Conservation (phyloP, 768 basidiomycete genomes). For the Termitomyces sp. region DNA sequence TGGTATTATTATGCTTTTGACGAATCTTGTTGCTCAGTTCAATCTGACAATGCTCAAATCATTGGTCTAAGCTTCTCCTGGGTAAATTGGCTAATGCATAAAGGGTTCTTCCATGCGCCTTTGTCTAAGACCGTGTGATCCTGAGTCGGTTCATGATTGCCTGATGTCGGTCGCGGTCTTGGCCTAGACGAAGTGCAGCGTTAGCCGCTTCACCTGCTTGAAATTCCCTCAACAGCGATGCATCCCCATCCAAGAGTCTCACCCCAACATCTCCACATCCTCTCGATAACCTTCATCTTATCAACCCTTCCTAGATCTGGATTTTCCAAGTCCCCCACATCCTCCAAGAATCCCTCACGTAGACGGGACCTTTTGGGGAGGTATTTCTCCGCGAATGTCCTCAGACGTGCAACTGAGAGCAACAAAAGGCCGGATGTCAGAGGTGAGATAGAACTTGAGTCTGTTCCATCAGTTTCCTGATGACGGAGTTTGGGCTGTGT, state of each 20-base stretch:
- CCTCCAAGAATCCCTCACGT: slow-evolving; percentile 81
- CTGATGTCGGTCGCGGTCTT: background rate
- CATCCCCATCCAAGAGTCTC: slow-evolving; percentile 59
- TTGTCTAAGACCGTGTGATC: background rate
- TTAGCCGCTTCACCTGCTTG: slow-evolving; percentile 1
- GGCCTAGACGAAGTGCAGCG: background rate
- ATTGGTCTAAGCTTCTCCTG: background rate
- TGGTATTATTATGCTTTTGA: background rate
- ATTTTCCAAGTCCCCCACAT: slow-evolving; percentile 81
- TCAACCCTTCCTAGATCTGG: slow-evolving; percentile 63
- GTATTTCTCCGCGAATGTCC: slow-evolving; percentile 57
- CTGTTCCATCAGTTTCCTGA: slow-evolving; percentile 8
- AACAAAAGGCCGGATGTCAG: slow-evolving; percentile 73
- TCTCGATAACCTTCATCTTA: slow-evolving; percentile 74
- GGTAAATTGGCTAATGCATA: background rate
- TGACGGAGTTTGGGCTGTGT: slow-evolving; percentile 35
- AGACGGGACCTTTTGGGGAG: slow-evolving; percentile 60
- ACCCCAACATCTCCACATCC: slow-evolving; percentile 92
- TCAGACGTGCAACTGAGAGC: slow-evolving; percentile 65
- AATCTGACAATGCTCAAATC: background rate
- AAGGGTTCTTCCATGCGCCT: background rate
- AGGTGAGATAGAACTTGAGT: slow-evolving; percentile 31
- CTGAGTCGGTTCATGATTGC: background rate
- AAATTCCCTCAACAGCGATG: slow-evolving; percentile 19
- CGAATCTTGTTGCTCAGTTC: background rate